Base-by-base conservation (phyloP, 768 basidiomycete genomes). In the Hypsizygus marmoreus region DNA sequence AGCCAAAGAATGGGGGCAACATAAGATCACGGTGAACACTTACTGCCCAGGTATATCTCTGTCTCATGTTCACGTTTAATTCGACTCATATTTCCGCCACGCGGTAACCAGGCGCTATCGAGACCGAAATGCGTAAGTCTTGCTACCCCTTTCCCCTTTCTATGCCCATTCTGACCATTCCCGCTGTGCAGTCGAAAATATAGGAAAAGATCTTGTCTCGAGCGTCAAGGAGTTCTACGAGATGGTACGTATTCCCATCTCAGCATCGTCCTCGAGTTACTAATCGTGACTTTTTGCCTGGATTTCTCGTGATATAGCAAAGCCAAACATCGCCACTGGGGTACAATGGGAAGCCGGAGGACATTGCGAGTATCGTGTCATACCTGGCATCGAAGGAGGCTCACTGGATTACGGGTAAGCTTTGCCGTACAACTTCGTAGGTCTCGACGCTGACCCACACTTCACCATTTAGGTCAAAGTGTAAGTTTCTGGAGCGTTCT, bases 381-480 rank as follows among this genome's bases (percentile, higher is more conserved):
- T 72, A 66, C 41, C 58, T 72, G 2, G 63, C 61, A 9, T 70
- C 69, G 5, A 61, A 64, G 44, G 66, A 69, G 20, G 60, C 67
- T 0, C 51, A 52, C 32, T 68, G 63, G 25, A 59, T 73, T 11
- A 70, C 70, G 0, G 70, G 70, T 59, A 16, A 26, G 59, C 2
- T 32, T 33, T 19, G 6, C 11, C 4, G 11, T 23, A 39, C 24
- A 20, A 14, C 2, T 17, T 16, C 10, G 17, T 10, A 14, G 4
- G 17, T 9, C 11, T 23, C 37, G 25, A 19, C 22, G 4, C 22
- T 34, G 4, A 6, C n/a, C n/a, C n/a, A 13, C 24, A 26, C n/a
- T 13, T 29, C 24, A 13, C 4, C 9, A 24, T 4, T 8, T 19
- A 53, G 58, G 58, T 11, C 58, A 59, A 50, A 50, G 55, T 13